Conservation (phyloP, 352 stramenopile species). For the Phytopythium sindhum region DNA sequence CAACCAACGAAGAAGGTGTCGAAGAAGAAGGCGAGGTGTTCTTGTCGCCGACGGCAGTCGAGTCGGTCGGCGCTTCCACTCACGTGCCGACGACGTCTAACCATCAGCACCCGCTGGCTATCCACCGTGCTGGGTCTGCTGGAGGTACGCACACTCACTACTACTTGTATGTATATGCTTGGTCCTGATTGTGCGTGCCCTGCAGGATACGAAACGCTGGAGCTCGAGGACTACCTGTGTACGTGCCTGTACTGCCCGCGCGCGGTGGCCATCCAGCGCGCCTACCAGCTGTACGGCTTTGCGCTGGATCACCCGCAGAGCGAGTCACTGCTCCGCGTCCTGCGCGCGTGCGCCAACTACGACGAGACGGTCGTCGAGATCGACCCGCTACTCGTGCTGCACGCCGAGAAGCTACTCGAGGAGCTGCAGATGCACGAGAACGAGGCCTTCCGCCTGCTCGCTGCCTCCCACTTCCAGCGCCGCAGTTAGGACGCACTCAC, state of each 20-base stretch:
- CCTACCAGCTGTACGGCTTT: slow-evolving; percentile 39
- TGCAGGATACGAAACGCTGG: not conserved
- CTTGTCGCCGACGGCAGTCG: not conserved
- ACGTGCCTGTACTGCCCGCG: slow-evolving; percentile 60
- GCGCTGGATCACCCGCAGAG: slow-evolving; percentile 28
- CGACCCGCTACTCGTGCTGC: slow-evolving; percentile 34
- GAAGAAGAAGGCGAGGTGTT: slow-evolving; percentile 1
- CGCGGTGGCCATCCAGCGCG: slow-evolving; percentile 38
- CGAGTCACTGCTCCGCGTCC: slow-evolving; percentile 38
- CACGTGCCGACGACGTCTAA: not conserved
- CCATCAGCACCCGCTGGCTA: slow-evolving; percentile 5
- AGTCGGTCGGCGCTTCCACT: not conserved
- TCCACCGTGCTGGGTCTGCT: not conserved
- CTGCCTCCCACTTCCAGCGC: slow-evolving; percentile 35
- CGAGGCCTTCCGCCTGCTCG: slow-evolving; percentile 50
- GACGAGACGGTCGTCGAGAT: slow-evolving; percentile 56
- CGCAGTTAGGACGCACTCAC: not conserved
- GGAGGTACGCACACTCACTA: not conserved
- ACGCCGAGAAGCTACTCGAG: slow-evolving; percentile 49
- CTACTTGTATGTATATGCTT: slow-evolving; percentile 1
- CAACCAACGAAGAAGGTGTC: not conserved
- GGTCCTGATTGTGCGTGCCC: not conserved
- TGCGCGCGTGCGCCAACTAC: slow-evolving; percentile 65
- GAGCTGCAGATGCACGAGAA: slow-evolving; percentile 46
- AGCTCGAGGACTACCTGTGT: slow-evolving; percentile 59